Evolutionary conservation across 2,329 filamentous ascomycete species (phyloP).

Genomic region (Myriosclerotinia duriaeana): DNA sequence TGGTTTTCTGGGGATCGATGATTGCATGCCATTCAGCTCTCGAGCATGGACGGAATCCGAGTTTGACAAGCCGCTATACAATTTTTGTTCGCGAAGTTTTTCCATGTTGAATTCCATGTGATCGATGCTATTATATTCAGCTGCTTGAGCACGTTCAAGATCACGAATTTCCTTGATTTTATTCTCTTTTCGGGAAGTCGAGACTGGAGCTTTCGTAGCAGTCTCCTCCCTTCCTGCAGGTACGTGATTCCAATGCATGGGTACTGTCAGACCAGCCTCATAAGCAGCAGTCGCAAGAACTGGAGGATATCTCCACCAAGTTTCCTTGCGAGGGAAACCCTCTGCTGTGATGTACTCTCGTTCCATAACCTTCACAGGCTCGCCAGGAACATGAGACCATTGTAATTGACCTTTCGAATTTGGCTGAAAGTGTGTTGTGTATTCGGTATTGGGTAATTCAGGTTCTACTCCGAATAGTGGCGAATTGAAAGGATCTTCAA

Average conservation of each 20-base stretch:
- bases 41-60: constrained; percentile 7
- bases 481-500: constrained; percentile 10
- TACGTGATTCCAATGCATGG: constrained; percentile 26
- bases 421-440: constrained; percentile 9
- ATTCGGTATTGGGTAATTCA: background rate
- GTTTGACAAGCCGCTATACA: background rate
- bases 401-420: background rate
- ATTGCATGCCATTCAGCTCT: background rate
- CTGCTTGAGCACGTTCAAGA: constrained; percentile 9
- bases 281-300: constrained; percentile 29
- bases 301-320: constrained; percentile 37
- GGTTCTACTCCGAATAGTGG: constrained; percentile 10
- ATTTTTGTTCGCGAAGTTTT: constrained; percentile 11
- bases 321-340: constrained; percentile 34
- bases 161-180: constrained; percentile 18
- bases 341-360: constrained; percentile 33
- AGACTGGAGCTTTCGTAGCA: background rate
- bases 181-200: background rate
- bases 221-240: background rate
- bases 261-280: constrained; percentile 25
- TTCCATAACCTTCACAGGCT: constrained; percentile 34
- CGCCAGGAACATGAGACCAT: constrained; percentile 21
- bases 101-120: background rate
- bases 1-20: background rate
- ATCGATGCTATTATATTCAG: constrained; percentile 7